Percentiles rank a stretch among this genome's conserved stretches.
Conservation (phyloP, 2,329 filamentous ascomycete species). For the Fusarium euwallaceae region DNA sequence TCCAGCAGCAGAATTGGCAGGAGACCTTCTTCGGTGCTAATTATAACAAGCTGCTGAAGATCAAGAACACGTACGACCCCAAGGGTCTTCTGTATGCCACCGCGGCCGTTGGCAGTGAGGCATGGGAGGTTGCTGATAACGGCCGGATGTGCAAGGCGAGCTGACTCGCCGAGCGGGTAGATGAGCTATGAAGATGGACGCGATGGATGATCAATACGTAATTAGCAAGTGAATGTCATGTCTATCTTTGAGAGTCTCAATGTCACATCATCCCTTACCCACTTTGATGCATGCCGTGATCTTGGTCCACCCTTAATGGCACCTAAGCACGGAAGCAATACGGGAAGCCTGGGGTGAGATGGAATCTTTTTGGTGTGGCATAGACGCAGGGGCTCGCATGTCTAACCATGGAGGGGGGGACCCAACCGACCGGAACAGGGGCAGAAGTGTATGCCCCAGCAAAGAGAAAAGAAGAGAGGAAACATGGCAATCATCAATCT, state of each 20-base stretch:
- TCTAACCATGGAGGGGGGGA: not conserved
- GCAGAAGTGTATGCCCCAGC: not conserved
- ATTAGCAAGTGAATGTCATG: not conserved
- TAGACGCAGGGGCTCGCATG: not conserved
- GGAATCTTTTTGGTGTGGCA: not conserved
- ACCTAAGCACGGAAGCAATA: not conserved
- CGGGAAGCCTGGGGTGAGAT: not conserved
- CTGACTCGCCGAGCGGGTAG: not conserved
- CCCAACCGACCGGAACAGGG: not conserved
- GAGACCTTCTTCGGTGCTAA: conserved; percentile 61
- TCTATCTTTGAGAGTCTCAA: not conserved
- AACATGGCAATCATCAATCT: not conserved
- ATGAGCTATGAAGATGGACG: not conserved
- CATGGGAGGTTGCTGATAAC: conserved; percentile 52
- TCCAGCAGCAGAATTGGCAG: conserved; percentile 58
- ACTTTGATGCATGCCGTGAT: not conserved
- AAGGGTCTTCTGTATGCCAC: conserved; percentile 60
- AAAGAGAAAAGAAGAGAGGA: not conserved
- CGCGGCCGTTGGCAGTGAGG: conserved; percentile 65
- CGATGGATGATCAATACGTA: not conserved
- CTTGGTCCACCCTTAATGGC: not conserved
- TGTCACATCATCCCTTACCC: not conserved
- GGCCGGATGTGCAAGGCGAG: conserved; percentile 33
- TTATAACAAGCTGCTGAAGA: conserved; percentile 53
- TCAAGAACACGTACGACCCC: conserved; percentile 67